These are phyloP conservation scores for Trypanosoma mega DNA, from an alignment of 208 protist genomes.

Conservation along the genomic window DNA sequence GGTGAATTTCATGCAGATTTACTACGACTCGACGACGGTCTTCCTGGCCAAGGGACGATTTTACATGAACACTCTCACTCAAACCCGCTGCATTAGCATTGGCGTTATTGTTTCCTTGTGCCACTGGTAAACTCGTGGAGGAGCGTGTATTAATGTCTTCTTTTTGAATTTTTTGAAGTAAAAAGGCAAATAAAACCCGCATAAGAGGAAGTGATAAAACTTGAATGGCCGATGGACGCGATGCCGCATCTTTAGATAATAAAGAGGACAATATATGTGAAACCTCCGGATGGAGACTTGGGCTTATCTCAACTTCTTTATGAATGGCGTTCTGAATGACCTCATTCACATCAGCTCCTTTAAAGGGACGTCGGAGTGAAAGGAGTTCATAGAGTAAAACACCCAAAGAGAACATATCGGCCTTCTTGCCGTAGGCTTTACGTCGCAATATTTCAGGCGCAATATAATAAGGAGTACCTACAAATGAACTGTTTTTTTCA, in stretches of 20 bases:
- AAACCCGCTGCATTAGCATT: too few species aligned
- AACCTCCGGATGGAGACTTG: constrained; percentile 59
- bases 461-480: constrained; percentile 91
- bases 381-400: constrained; percentile 87
- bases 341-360: constrained; percentile 68
- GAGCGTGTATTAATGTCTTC: background rate
- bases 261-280: constrained; percentile 51
- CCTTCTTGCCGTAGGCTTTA: constrained; percentile 92
- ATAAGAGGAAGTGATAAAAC: constrained; percentile 1
- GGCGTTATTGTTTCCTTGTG: background rate
- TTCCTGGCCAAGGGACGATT: background rate
- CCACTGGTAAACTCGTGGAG: background rate
- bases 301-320: constrained; percentile 50
- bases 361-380: constrained; percentile 78
- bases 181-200: background rate
- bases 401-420: constrained; percentile 91
- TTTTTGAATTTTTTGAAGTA: background rate
- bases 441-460: constrained; percentile 91
- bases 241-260: constrained; percentile 44
- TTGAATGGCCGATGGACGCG: constrained; percentile 36
- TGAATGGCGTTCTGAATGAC: constrained; percentile 72
- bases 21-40: constrained; percentile 1
- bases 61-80: background rate
- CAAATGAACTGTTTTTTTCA: constrained; percentile 68
- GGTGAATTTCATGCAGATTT: background rate